Base-by-base conservation (phyloP, 306 rosid genomes). In the Acacia acuminata region DNA sequence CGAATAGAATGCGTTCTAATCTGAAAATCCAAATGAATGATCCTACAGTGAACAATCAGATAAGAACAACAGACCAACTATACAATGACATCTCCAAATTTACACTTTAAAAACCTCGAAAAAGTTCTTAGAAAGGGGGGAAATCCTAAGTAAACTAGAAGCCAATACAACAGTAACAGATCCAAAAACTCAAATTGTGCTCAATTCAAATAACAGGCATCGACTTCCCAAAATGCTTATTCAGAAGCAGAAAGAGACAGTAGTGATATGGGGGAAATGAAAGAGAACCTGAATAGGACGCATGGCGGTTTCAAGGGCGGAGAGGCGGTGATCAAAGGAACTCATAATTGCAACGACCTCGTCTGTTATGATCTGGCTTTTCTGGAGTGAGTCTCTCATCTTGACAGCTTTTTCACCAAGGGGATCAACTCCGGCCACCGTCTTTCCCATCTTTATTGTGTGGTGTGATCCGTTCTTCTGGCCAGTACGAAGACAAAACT, bases 241-340 rank as follows among this genome's bases (percentile, higher is more conserved):
- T 14, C 30, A 34, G 40, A 73, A 53, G 14, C 64, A 82, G 75
- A 85, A 36, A 36, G 43, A 36, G 43, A 69, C 34, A 24, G 36
- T 67, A 67, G 47, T 16, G 47, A 67, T 3, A 32, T 30, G 51
- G 32, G 30, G 44, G 69, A 50, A 61, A 47, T 24, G 58, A 63
- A 16, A 47, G 9, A 5, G 42, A 68, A 90, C 98, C 99, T 95
- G 99, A 87, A 98, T 95, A 11, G 99, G 99, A 48, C 99, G 95
- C 99, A 95, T 95, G 90, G 99, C 99, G 85, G 92, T 89, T 84
- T 95, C 99, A 24, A 95, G 98, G 81, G 94, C 96, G 2, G 99
- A 92, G 85, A 95, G 98, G 71, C 99, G 99, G 86, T 95, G 98
- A 76, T 93, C 99, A 60, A 95, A 95, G 87, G 99, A 95, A 38